Percentiles rank a stretch among this genome's conserved stretches.
Evolutionary conservation across 2,329 filamentous ascomycete species (phyloP).

Genomic region (Gaeumannomyces tritici): DNA sequence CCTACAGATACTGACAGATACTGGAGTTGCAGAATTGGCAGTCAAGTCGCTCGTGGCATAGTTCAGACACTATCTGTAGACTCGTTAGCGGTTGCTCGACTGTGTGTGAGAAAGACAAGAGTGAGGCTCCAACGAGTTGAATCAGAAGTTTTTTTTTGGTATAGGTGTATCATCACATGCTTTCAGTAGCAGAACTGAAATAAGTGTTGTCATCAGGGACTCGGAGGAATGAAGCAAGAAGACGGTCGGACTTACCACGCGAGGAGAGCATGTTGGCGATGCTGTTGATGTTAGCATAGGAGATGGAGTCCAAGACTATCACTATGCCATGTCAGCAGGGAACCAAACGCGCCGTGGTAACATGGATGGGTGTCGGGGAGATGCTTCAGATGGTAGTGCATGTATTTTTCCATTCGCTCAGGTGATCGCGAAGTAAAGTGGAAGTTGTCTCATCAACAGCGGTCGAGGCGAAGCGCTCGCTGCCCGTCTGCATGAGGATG

Average conservation of each 20-base stretch:
- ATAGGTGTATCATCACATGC: constrained; percentile 52
- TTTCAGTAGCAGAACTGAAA: constrained; percentile 72
- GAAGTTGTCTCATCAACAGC: constrained; percentile 45
- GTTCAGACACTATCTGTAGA: not conserved
- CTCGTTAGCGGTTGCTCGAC: not conserved
- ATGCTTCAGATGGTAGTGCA: constrained; percentile 68
- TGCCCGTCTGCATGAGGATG: constrained; percentile 3
- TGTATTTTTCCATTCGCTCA: constrained; percentile 53
- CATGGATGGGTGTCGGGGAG: not conserved
- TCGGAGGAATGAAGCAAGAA: constrained; percentile 7
- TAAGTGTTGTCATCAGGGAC: constrained; percentile 55
- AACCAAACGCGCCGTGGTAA: not conserved
- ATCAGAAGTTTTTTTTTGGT: constrained; percentile 48
- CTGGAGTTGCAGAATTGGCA: too few relatives aligned
- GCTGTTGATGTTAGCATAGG: too few relatives aligned
- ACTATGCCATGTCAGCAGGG: not conserved
- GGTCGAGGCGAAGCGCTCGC: constrained; percentile 6
- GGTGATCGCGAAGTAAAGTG: constrained; percentile 51
- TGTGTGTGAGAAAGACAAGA: not conserved
- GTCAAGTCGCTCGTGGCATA: not conserved
- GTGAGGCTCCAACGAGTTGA: not conserved
- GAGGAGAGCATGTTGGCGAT: too few relatives aligned
- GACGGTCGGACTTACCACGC: not conserved
- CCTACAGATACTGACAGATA: too few relatives aligned
- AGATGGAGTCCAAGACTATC: too few relatives aligned